Conservation (phyloP, 495 filamentous ascomycete species). For the Penicillium arizonense region DNA sequence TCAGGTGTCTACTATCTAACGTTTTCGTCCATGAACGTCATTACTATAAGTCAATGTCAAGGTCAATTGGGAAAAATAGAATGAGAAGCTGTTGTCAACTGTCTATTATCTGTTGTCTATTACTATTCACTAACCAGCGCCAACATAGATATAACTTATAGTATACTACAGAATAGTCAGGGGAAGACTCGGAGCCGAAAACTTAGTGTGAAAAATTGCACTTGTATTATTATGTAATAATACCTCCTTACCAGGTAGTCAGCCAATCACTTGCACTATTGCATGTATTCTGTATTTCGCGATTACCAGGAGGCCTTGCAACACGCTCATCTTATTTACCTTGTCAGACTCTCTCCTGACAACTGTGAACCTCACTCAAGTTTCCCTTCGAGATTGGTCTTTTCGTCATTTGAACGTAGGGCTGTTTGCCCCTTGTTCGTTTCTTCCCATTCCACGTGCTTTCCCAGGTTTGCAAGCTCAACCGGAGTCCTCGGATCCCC, state of each 20-base stretch:
- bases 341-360: slow-evolving; percentile 4
- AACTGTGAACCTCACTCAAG: not conserved
- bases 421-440: slow-evolving; percentile 10
- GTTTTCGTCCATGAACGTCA: slow-evolving; percentile 16
- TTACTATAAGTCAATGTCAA: not conserved
- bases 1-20: slow-evolving; percentile 5
- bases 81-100: no score
- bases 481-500: slow-evolving; percentile 26
- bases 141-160: no score
- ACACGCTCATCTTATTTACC: slow-evolving; percentile 7
- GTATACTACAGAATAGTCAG: not conserved
- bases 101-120: no score
- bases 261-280: slow-evolving; percentile 4
- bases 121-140: no score
- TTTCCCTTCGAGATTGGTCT: slow-evolving; percentile 4
- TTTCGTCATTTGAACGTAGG: slow-evolving; percentile 8
- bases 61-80: not conserved
- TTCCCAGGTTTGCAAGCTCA: slow-evolving; percentile 15
- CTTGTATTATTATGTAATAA: slow-evolving; percentile 1
- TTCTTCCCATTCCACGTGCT: slow-evolving; percentile 26
- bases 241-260: not conserved
- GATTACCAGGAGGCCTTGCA: slow-evolving; percentile 21
- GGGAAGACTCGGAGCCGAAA: slow-evolving; percentile 1
- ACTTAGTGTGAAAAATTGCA: slow-evolving; percentile 3
- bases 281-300: not conserved